Base-by-base conservation (phyloP, 305 asterid genomes). In the Solanum hybrid region DNA sequence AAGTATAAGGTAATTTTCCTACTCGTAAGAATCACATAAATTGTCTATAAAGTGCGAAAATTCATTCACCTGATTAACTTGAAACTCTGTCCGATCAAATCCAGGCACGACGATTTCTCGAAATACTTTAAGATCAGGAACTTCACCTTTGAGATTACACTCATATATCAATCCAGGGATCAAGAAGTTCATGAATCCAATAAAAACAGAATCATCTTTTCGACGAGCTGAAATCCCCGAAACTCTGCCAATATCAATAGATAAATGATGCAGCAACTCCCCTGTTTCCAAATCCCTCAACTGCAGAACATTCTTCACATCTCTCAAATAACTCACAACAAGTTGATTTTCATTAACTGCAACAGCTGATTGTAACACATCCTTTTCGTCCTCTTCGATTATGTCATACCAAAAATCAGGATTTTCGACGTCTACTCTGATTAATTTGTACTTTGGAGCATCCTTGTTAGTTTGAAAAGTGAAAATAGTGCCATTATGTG, bases 391-490 rank as follows among this genome's bases (percentile, higher is more conserved):
- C 92, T 97, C 97, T 87, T 86, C 89, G 45, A 96, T 91, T 66
- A 97, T 93, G 86, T 95, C 99, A 86, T 89, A 89, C 99, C 99
- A 97, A 89, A 93, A 93, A 86, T 87, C 91, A 76, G 97, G 96
- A 71, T 95, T 95, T 86, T 90, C 92, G n/a, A 96, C 85, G 89
- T 97, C 97, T 31, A 96, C 97, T 78, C 97, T 90, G 88, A 95
- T 95, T 86, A 97, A 94, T 92, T 96, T 97, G 92, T 95, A 93
- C 91, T 95, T 95, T 36, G 99, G 98, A 90, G 99, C 98, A 92
- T 95, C 94, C 94, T 97, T 96, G 91, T 97, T 96, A 60, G 98
- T 94, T 87, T 90, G 96, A 87, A 97, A 96, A 84, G 99, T 97
- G 92, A 96, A 96, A 85, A 94, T 51, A 1, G 98, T 91, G 87